These are phyloP conservation scores for Parietaria judaica DNA, from an alignment of 306 rosid species.

Conservation along the genomic window DNA sequence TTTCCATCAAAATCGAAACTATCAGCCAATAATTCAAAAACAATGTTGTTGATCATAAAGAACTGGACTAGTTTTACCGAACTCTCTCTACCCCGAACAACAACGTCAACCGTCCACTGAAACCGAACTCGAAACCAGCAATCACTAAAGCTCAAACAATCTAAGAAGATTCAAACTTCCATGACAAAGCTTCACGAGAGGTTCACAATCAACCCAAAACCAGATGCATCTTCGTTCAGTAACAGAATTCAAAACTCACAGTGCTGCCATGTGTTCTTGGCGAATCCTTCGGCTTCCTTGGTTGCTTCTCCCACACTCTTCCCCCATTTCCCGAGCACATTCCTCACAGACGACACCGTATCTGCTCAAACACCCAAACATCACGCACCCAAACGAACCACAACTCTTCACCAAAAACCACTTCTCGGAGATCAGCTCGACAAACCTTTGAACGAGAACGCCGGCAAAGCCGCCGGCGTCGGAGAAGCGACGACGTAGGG, in stretches of 20 bases:
- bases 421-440: neutral
- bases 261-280: slow-evolving; percentile 95
- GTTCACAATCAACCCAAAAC: too few relatives aligned
- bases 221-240: too few relatives aligned
- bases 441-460: slow-evolving; percentile 47
- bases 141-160: too few relatives aligned
- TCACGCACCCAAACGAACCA: neutral
- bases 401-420: neutral
- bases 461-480: slow-evolving; percentile 17
- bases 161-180: too few relatives aligned
- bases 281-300: slow-evolving; percentile 77
- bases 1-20: too few relatives aligned
- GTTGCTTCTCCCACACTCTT: slow-evolving; percentile 65
- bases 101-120: too few relatives aligned
- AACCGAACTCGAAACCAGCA: too few relatives aligned
- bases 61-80: too few relatives aligned
- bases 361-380: slow-evolving; percentile 31
- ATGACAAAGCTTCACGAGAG: too few relatives aligned
- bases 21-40: too few relatives aligned
- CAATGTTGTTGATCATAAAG: too few relatives aligned
- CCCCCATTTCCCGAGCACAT: slow-evolving; percentile 76
- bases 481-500: slow-evolving; percentile 21
- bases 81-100: too few relatives aligned
- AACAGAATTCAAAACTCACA: slow-evolving; percentile 28
- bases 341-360: slow-evolving; percentile 48